phyloP scores from a whole-genome alignment of 257 asterid genomes.

The Ophiorrhiza pumila region DNA sequence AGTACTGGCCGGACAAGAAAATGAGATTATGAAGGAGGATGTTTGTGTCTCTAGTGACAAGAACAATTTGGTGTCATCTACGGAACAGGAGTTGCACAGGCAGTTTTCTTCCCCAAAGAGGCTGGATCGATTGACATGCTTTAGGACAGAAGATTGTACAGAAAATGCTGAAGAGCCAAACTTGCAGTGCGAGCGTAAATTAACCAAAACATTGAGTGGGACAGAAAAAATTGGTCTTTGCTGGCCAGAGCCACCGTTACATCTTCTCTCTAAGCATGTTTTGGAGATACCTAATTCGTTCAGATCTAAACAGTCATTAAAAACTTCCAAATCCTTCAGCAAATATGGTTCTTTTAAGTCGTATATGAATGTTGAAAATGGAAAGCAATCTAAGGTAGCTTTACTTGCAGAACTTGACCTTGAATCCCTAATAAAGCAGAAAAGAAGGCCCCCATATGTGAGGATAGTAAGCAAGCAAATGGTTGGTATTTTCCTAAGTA shows the following conservation, averaged over 20 bases:
- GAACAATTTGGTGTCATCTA: slow-evolving; percentile 17
- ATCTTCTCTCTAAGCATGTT: slow-evolving; percentile 54
- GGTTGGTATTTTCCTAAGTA: slow-evolving; percentile 82
- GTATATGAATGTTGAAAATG: slow-evolving; percentile 22
- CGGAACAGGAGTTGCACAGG: slow-evolving; percentile 31
- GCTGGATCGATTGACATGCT: slow-evolving; percentile 51
- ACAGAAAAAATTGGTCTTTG: slow-evolving; percentile 78
- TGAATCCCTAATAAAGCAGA: slow-evolving; percentile 62
- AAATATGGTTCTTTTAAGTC: slow-evolving; percentile 58
- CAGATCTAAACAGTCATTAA: slow-evolving; percentile 39
- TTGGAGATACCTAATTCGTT: slow-evolving; percentile 55
- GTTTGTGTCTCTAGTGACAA: slow-evolving; percentile 18
- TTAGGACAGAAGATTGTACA: slow-evolving; percentile 38
- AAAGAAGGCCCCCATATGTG: slow-evolving; percentile 74
- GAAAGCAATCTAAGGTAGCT: slow-evolving; percentile 38
- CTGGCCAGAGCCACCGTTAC: slow-evolving; percentile 94
- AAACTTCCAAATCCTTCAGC: slow-evolving; percentile 47
- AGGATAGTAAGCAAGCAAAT: slow-evolving; percentile 93
- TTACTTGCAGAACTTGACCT: slow-evolving; percentile 64
- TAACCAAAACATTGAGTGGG: slow-evolving; percentile 56
- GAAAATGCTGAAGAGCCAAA: slow-evolving; percentile 37
- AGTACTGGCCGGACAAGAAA: slow-evolving; percentile 23
- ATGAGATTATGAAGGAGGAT: slow-evolving; percentile 19
- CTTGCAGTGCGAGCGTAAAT: slow-evolving; percentile 29
- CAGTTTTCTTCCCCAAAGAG: slow-evolving; percentile 50